Evolutionary conservation across 2,329 filamentous ascomycete species (phyloP).

Genomic region (Leptodontidium sp.): DNA sequence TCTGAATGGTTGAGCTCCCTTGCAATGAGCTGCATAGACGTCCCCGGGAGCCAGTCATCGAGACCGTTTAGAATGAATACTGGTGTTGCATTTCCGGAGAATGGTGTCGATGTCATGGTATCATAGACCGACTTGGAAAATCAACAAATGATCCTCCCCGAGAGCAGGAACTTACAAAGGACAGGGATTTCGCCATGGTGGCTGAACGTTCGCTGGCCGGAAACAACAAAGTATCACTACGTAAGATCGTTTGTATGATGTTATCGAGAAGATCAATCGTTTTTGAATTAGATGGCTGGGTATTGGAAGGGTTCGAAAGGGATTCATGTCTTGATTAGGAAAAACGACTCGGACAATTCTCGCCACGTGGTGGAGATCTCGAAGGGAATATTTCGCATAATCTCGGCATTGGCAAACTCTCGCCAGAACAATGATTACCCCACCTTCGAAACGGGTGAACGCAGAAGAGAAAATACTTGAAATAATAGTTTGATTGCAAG

Average conservation of each 20-base stretch:
- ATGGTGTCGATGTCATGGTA: constrained; percentile 10
- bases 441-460: too few species aligned
- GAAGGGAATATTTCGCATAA: background rate
- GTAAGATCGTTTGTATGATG: too few species aligned
- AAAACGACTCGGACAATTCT: background rate
- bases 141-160: background rate
- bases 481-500: too few species aligned
- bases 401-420: background rate
- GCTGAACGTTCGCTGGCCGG: background rate
- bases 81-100: constrained; percentile 11
- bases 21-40: background rate
- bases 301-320: background rate
- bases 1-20: constrained; percentile 18
- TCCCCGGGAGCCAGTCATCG: background rate
- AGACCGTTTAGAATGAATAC: background rate
- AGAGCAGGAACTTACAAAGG: background rate
- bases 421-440: too few species aligned
- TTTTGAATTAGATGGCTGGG: background rate
- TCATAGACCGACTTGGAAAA: constrained; percentile 1
- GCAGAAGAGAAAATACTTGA: too few species aligned
- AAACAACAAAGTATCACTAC: too few species aligned
- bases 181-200: background rate
- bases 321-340: background rate
- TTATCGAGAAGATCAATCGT: background rate
- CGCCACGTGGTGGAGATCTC: background rate